Evolutionary conservation across 176 grass and related monocot genomes (phyloP), one percentile per base, ranked within the genome.

Genomic region (Cocos nucifera): DNA sequence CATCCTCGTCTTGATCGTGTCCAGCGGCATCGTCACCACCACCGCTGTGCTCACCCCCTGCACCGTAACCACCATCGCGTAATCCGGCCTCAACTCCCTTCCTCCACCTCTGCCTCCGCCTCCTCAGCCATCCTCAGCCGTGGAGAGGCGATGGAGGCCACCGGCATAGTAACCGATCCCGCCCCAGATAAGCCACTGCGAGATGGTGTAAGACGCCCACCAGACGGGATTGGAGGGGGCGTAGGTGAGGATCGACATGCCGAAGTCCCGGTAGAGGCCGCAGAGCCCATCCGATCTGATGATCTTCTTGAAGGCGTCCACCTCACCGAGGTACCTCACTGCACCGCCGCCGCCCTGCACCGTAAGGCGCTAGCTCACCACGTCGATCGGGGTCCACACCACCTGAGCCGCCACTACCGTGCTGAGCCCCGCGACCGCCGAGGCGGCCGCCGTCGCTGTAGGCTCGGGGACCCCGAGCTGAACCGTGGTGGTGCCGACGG

Each of bases 361-460:
- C 93, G 92, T 98, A 1, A 98, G 87, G 4, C 87, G 93, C 69
- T 92, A 87, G 75, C 81, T 85, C 53, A 92, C 65, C 53, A 98
- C 93, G 57, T 98, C 93, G 19, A 98, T 77, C 17, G 93, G 93
- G 0, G 93, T 98, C 93, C 93, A 98, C 19, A 98, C 79, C 6
- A 98, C 73, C 73, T 98, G 93, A 16, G 93, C 93, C 2, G 93
- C 93, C 1, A 98, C 57, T 44, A 84, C 93, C 4, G 93, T 84
- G 17, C 78, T 82, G 15, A 98, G 65, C 0, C 93, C 87, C 0
- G 63, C 87, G 0, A 81, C 81, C 0, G 93, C 93, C 5, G 87
- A 92, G 66, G 93, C 87, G 6, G 77, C 78, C 0, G 93, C 80
- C 0, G 87, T 69, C 4, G 93, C 84, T 0, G 81, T 73, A 0